Base-by-base conservation (phyloP, 1,139 yeast species). In the Tardiomyces blankii region DNA sequence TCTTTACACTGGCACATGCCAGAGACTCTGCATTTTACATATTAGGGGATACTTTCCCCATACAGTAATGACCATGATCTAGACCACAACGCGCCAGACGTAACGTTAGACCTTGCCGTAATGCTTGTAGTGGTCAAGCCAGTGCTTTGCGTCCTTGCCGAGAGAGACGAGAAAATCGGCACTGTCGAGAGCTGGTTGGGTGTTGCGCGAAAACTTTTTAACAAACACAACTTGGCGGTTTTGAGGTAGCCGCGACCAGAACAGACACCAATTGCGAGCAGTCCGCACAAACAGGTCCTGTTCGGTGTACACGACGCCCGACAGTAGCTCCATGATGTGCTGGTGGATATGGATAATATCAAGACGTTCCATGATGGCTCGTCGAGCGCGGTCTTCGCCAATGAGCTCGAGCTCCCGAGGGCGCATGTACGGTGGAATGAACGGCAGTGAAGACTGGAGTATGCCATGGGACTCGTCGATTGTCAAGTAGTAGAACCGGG, bases 201-300 rank as follows among this genome's bases (percentile, higher is more conserved):
- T 7, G 25, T 7, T 21, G 25, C 25, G 25, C 25, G 25, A 21
- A 21, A 21, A 21, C 25, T 21, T 21, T 7, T 21, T 21, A 7
- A 21, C 25, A 21, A 21, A 55, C 25, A 59, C 46, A 8, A 58
- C 58, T 23, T 55, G 48, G 2, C 62, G 45, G 11, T 48, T 51
- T 19, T 56, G 56, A 2, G 55, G 42, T 12, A 61, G 47, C 28
- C 48, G 47, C 2, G 60, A 47, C 63, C 63, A 60, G 39, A 60
- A 61, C 2, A 59, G 48, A 63, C 64, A 61, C 64, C 64, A 61
- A 41, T 58, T 57, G 16, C 52, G 49, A 7, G 53, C 45, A 1
- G 64, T 60, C 5, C 63, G 46, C 4, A 59, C 49, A 42, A 60
- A 60, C 42, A 57, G 51, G 42, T 61, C 64, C 14, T 52, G 43